Percentiles rank a stretch among this genome's conserved stretches.
These are phyloP conservation scores for Epichloe gansuensis DNA, from an alignment of 2,329 filamentous ascomycete genomes.

Conservation along the genomic window DNA sequence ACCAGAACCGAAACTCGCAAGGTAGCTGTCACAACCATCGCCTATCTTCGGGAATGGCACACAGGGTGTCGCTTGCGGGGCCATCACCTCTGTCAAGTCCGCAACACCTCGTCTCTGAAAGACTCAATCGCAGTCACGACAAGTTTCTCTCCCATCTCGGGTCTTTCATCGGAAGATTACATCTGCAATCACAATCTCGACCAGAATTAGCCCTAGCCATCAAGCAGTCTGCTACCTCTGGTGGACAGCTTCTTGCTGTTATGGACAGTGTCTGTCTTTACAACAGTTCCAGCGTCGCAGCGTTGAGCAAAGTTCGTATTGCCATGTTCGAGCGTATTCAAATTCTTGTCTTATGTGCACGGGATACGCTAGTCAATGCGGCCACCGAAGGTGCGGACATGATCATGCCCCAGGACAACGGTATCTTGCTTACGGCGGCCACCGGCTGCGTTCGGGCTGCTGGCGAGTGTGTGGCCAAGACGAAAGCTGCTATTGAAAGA, in stretches of 20 bases:
- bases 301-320: constrained; percentile 55
- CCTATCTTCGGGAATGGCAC: constrained; percentile 45
- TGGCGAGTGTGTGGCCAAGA: constrained; percentile 81
- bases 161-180: constrained; percentile 80
- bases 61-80: constrained; percentile 65
- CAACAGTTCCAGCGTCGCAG: constrained; percentile 53
- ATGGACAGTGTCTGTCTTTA: constrained; percentile 73
- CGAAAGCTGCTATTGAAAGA: constrained; percentile 71
- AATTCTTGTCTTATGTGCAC: constrained; percentile 67
- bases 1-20: constrained; percentile 25
- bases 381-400: constrained; percentile 63
- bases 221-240: constrained; percentile 70
- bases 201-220: constrained; percentile 72
- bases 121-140: constrained; percentile 69
- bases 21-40: constrained; percentile 28
- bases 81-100: constrained; percentile 49
- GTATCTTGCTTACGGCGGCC: constrained; percentile 61
- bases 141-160: constrained; percentile 80
- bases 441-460: constrained; percentile 82
- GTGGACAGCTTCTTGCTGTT: constrained; percentile 63
- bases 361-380: constrained; percentile 60
- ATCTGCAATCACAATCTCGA: constrained; percentile 83
- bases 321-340: constrained; percentile 70
- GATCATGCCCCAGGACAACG: constrained; percentile 69
- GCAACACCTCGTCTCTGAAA: constrained; percentile 70